These are phyloP conservation scores for Graphilbum fragrans DNA, from an alignment of 2,329 filamentous ascomycete genomes.

Conservation along the genomic window DNA sequence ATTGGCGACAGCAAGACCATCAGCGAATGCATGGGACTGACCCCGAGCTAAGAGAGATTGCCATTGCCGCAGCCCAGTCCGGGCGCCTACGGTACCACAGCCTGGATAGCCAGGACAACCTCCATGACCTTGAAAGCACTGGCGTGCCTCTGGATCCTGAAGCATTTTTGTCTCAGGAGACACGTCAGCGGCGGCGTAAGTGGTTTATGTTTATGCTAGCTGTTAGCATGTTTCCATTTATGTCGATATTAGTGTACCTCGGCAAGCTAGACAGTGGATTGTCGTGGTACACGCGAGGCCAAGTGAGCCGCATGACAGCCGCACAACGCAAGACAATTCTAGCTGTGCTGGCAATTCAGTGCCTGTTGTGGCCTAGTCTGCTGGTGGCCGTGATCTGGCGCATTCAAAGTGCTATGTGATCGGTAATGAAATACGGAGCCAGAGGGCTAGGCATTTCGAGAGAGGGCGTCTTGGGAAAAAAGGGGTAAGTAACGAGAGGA, in stretches of 20 bases:
- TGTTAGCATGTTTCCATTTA: constrained; percentile 31
- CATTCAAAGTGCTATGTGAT: neutral
- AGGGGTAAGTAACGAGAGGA: too few species aligned
- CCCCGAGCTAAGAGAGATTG: constrained; percentile 10
- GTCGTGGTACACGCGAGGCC: constrained; percentile 35
- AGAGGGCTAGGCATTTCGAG: too few species aligned
- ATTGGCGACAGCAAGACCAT: constrained; percentile 4
- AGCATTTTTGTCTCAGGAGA: constrained; percentile 15
- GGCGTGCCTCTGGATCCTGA: constrained; percentile 12
- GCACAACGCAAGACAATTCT: constrained; percentile 23
- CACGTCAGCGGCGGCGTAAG: constrained; percentile 17
- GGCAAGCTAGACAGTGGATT: constrained; percentile 32
- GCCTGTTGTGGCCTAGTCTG: constrained; percentile 11
- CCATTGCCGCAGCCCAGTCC: neutral
- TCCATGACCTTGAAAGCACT: constrained; percentile 5
- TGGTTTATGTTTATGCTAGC: constrained; percentile 27
- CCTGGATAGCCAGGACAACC: neutral
- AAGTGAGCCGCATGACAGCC: constrained; percentile 25
- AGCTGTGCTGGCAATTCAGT: constrained; percentile 17
- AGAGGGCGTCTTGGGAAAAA: too few species aligned
- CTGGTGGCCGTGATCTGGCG: constrained; percentile 11
- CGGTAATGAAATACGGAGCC: neutral
- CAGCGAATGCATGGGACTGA: constrained; percentile 6
- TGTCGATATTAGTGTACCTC: constrained; percentile 29
- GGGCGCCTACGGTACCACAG: neutral